Evolutionary conservation across 2,329 filamentous ascomycete genomes (phyloP), one percentile per base, ranked within the genome.

Genomic region (Mycocentrospora acerina): DNA sequence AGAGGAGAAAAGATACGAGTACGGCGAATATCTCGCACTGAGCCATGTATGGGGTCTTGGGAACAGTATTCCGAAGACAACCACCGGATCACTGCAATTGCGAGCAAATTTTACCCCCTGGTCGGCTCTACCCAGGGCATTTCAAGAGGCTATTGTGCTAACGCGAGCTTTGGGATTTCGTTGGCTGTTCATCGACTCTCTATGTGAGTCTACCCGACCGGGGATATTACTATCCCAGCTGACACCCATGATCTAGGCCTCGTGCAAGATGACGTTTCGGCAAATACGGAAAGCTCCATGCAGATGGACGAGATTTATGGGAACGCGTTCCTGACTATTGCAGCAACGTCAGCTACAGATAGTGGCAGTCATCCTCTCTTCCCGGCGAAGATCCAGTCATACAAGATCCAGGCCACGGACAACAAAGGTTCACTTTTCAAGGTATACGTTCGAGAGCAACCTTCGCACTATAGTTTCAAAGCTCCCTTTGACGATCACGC

Each of bases 171-270:
- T 68, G n/a, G 62, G 62, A 3, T 53, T 68, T 28, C 57, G 58
- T 5, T 68, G 59, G 44, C 45, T 69, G 1, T 69, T 64, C 57
- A 61, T 68, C 24, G 66, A 69, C 38, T 47, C 56, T 4, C 38
- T 66, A 9, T 66, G 62, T 22, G 9, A 9, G 19, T 22, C 19
- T 9, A 22, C 19, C n/a, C 19, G 19, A 22, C 9, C 9, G 19
- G 19, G 19, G n/a, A n/a, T n/a, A 22, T 22, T 5, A 5, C 5
- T 22, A 9, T 6, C 19, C 19, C 19, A 22, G 19, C 19, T 22
- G 19, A 22, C 19, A 22, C 19, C 19, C 19, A 22, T 9, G n/a
- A 5, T 22, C 9, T 22, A 22, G 19, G 19, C 39, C 48, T 66
- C 1, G 19, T 64, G 10, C 62, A 66, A 38, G 59, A 65, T 31